Conservation (phyloP, 371 early-diverging fungal genomes). For the Syncephalastrum racemosum region DNA sequence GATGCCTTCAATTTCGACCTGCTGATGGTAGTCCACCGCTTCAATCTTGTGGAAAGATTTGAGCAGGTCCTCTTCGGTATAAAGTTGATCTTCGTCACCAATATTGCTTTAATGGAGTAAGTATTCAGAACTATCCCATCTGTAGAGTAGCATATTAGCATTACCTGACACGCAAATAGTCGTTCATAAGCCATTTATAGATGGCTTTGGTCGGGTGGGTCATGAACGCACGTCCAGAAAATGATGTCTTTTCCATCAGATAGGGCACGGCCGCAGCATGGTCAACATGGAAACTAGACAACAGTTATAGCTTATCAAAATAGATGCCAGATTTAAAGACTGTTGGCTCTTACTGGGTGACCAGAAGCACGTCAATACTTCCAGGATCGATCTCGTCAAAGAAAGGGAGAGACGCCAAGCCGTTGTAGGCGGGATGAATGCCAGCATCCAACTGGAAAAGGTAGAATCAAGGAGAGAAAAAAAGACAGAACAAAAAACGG, state of each 20-base stretch:
- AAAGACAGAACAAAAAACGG: constrained; percentile 14
- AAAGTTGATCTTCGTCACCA: constrained; percentile 90
- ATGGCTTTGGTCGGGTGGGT: constrained; percentile 99
- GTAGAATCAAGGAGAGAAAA: constrained; percentile 9
- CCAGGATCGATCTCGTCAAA: constrained; percentile 97
- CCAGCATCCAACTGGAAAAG: constrained; percentile 93
- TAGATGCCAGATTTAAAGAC: not conserved
- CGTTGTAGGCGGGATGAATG: constrained; percentile 98
- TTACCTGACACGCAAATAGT: constrained; percentile 95
- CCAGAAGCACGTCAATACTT: constrained; percentile 91
- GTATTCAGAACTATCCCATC: constrained; percentile 1
- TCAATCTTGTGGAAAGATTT: constrained; percentile 95
- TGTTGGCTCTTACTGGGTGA: constrained; percentile 82
- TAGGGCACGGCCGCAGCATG: constrained; percentile 99
- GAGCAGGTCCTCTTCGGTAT: constrained; percentile 93
- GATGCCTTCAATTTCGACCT: constrained; percentile 95
- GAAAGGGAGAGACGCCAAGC: constrained; percentile 97
- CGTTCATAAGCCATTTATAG: constrained; percentile 97
- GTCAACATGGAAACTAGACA: constrained; percentile 96
- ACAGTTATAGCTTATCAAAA: not conserved
- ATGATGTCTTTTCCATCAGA: constrained; percentile 98
- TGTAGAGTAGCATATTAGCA: not conserved
- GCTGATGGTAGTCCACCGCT: constrained; percentile 98
- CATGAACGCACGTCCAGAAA: constrained; percentile 99
- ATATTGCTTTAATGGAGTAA: constrained; percentile 58